Evolutionary conservation across 495 filamentous ascomycete genomes (phyloP).

Genomic region (Penicillium alfredii): DNA sequence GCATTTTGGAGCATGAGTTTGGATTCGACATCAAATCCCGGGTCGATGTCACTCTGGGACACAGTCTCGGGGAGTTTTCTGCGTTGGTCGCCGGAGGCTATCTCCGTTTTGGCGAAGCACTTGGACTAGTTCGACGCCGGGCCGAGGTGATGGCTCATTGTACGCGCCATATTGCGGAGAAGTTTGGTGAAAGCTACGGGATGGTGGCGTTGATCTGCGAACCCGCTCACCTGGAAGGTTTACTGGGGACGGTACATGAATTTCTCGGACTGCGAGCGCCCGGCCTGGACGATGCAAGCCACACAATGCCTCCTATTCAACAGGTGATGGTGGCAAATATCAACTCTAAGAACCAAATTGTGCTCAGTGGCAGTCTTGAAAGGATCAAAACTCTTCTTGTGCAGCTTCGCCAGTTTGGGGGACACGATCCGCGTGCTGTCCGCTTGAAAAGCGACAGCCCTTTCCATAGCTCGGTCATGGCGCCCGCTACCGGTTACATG

Average conservation of each 20-base stretch:
- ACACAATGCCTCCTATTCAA: slow-evolving; percentile 65
- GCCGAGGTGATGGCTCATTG: slow-evolving; percentile 82
- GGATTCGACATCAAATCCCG: slow-evolving; percentile 62
- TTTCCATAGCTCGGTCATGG: slow-evolving; percentile 92
- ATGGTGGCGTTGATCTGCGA: slow-evolving; percentile 94
- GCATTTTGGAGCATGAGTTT: slow-evolving; percentile 81
- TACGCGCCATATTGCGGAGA: slow-evolving; percentile 53
- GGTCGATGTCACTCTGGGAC: slow-evolving; percentile 78
- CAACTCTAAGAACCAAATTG: slow-evolving; percentile 94
- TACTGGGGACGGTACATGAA: slow-evolving; percentile 70
- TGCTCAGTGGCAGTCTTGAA: slow-evolving; percentile 81
- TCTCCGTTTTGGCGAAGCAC: slow-evolving; percentile 67
- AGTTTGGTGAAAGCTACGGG: slow-evolving; percentile 68
- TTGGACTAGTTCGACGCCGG: slow-evolving; percentile 69
- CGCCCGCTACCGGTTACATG: slow-evolving; percentile 71
- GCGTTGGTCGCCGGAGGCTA: slow-evolving; percentile 79
- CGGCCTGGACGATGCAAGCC: slow-evolving; percentile 57
- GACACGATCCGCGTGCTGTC: slow-evolving; percentile 88
- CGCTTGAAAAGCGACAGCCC: slow-evolving; percentile 82
- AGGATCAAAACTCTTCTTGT: slow-evolving; percentile 79
- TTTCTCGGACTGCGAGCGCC: slow-evolving; percentile 64
- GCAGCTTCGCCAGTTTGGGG: slow-evolving; percentile 85
- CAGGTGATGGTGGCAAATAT: slow-evolving; percentile 91
- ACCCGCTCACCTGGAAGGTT: slow-evolving; percentile 56
- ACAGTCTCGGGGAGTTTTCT: slow-evolving; percentile 93